A percentile compares a stretch with the other conserved stretches of the same genome.
Evolutionary conservation across 345 rosid species (phyloP).

Genomic region (Orychophragmus violaceus): DNA sequence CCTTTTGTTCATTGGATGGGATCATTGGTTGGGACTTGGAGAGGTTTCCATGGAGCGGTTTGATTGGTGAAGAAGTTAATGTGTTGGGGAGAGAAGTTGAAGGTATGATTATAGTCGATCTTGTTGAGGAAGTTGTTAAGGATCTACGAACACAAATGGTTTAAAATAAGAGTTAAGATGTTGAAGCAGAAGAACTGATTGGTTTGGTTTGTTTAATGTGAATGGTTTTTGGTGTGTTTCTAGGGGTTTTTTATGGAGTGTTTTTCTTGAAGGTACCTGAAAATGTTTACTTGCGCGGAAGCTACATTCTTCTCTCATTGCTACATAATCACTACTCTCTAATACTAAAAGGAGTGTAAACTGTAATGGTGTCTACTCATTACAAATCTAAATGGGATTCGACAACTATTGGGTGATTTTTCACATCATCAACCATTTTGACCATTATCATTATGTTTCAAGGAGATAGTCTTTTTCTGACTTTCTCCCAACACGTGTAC

Average conservation of each 20-base stretch:
- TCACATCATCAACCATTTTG: too few relatives aligned
- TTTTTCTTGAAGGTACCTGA: conserved; percentile 19
- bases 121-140: conserved; percentile 51
- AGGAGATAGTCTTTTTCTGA: too few relatives aligned
- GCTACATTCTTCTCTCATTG: conserved; percentile 7
- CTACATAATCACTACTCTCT: conserved; percentile 22
- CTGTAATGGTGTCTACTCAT: not conserved
- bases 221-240: conserved; percentile 25
- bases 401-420: too few relatives aligned
- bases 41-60: conserved; percentile 50
- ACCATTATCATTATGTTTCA: too few relatives aligned
- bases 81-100: conserved; percentile 58
- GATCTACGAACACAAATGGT: conserved; percentile 25
- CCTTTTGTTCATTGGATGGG: conserved; percentile 39
- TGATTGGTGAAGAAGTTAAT: conserved; percentile 48
- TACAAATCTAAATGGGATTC: not conserved
- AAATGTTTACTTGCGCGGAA: conserved; percentile 19
- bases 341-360: conserved; percentile 13
- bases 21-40: conserved; percentile 45
- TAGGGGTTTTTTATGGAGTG: conserved; percentile 4
- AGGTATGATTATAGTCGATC: conserved; percentile 41
- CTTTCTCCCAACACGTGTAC: too few relatives aligned
- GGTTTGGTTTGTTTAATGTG: conserved; percentile 24
- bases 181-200: conserved; percentile 11
- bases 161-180: conserved; percentile 3